Percentiles rank a stretch among this genome's conserved stretches.
Evolutionary conservation across 352 stramenopile genomes (phyloP).

Genomic region (Aphanomyces astaci): DNA sequence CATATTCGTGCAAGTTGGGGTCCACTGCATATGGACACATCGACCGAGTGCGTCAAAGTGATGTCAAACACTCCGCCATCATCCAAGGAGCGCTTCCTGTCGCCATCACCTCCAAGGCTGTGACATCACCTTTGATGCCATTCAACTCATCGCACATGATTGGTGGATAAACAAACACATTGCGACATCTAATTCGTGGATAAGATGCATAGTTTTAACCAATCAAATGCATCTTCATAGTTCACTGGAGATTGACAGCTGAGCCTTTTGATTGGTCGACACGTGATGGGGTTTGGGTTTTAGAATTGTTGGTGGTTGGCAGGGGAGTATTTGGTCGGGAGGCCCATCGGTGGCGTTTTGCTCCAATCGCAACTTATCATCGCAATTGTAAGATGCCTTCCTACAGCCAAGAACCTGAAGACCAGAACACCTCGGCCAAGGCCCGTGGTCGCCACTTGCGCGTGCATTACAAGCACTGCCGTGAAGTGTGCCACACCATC

Average conservation of each 20-base stretch:
- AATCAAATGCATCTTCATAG: background rate
- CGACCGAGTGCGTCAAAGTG: too few relatives aligned
- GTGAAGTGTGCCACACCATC: slow-evolving; percentile 97
- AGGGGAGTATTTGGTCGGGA: background rate
- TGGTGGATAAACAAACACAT: too few relatives aligned
- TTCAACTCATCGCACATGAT: too few relatives aligned
- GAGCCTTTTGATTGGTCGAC: slow-evolving; percentile 6
- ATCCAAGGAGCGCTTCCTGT: too few relatives aligned
- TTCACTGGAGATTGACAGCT: slow-evolving; percentile 16
- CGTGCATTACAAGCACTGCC: slow-evolving; percentile 99
- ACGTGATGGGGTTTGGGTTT: background rate
- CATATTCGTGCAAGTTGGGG: too few relatives aligned
- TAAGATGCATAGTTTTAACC: slow-evolving; percentile 5
- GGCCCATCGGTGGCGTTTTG: background rate
- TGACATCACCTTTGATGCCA: too few relatives aligned
- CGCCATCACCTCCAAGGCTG: too few relatives aligned
- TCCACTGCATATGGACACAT: too few relatives aligned
- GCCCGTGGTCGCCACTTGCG: slow-evolving; percentile 94
- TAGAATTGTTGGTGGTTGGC: slow-evolving; percentile 19
- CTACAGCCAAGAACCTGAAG: slow-evolving; percentile 88
- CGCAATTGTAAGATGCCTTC: slow-evolving; percentile 28
- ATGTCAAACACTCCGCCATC: too few relatives aligned
- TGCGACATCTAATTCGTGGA: too few relatives aligned
- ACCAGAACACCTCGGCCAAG: slow-evolving; percentile 87
- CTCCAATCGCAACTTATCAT: slow-evolving; percentile 23